A percentile compares a stretch with the other conserved stretches of the same genome.
These are phyloP conservation scores for Musa balbisiana DNA, from an alignment of 202 grass and related monocot genomes.

Conservation along the genomic window DNA sequence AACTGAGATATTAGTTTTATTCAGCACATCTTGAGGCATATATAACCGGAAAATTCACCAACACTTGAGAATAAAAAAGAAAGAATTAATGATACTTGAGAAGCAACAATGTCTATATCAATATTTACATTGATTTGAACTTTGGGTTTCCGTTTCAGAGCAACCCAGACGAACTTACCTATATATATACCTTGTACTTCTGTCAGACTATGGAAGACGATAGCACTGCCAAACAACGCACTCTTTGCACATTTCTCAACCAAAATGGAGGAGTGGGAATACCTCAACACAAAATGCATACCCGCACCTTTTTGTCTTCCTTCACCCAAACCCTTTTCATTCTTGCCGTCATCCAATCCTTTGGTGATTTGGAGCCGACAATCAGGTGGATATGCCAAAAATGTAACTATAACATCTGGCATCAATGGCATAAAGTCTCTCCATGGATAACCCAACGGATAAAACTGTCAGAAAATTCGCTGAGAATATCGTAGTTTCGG, in stretches of 20 bases:
- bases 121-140: not conserved
- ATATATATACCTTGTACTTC: not conserved
- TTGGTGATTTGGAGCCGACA: not conserved
- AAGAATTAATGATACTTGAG: not conserved
- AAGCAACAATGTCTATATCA: not conserved
- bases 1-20: not conserved
- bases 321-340: not conserved
- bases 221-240: not conserved
- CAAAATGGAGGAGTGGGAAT: not conserved
- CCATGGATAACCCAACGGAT: constrained; percentile 10
- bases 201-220: not conserved
- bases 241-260: not conserved
- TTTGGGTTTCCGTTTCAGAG: not conserved
- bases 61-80: not conserved
- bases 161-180: constrained; percentile 1
- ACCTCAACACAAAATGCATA: not conserved
- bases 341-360: not conserved
- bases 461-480: constrained; percentile 16
- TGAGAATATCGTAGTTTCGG: not conserved
- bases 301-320: not conserved
- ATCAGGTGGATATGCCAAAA: not conserved
- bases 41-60: not conserved
- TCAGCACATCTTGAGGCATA: not conserved
- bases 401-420: not conserved
- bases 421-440: constrained; percentile 6